phyloP scores from a whole-genome alignment of 768 basidiomycete species.

The Kwoniella sp. region DNA sequence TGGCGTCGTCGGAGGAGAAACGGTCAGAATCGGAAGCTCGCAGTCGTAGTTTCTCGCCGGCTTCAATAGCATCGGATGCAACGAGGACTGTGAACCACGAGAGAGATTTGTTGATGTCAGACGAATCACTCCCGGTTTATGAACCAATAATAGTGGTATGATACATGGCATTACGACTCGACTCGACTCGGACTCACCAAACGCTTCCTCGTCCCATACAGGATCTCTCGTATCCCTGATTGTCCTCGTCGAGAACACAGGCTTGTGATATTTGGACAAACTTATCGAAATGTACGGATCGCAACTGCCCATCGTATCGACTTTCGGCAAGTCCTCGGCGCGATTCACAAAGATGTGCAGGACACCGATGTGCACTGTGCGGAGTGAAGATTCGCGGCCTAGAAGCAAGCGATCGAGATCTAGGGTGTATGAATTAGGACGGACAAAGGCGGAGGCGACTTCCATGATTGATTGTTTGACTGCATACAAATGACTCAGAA shows the following conservation, averaged over 20 bases:
- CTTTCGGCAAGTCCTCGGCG: conserved; percentile 44
- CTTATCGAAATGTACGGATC: conserved; percentile 55
- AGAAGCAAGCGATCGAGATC: conserved; percentile 55
- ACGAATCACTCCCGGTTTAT: too few relatives aligned
- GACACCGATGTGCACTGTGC: conserved; percentile 52
- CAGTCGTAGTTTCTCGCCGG: conserved; percentile 51
- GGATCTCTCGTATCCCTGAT: conserved; percentile 51
- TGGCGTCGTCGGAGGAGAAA: conserved; percentile 52
- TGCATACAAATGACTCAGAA: too few relatives aligned
- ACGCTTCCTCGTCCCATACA: conserved; percentile 55
- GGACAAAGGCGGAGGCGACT: conserved; percentile 53
- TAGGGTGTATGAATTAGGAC: conserved; percentile 52
- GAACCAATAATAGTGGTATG: too few relatives aligned
- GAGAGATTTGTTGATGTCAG: too few relatives aligned
- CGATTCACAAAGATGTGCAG: conserved; percentile 51
- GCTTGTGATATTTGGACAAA: conserved; percentile 52
- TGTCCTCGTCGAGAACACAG: conserved; percentile 54
- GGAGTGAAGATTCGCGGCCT: conserved; percentile 48
- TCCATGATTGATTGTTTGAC: conserved; percentile 49
- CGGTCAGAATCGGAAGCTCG: conserved; percentile 53
- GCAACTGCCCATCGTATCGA: conserved; percentile 52
- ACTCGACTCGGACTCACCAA: too few relatives aligned
- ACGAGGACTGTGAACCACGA: conserved; percentile 53
- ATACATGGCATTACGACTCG: too few relatives aligned
- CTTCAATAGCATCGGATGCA: conserved; percentile 48